Conservation (phyloP, 1,284 basidiomycete species). For the Crocinoboletus sp. region DNA sequence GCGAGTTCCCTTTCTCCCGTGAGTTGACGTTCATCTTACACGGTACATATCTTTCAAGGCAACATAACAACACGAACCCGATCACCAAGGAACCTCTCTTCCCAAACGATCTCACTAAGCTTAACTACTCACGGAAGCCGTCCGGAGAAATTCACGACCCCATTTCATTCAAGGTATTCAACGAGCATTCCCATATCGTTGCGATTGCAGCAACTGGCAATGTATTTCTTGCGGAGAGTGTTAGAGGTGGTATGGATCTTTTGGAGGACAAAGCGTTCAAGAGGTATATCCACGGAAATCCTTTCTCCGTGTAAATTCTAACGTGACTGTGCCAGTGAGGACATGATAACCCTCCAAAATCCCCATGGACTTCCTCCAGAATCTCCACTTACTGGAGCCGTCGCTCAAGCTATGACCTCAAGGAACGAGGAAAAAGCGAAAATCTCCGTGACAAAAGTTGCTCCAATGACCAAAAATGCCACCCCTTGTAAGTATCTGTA, state of each 20-base stretch:
- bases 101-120: constrained; percentile 78
- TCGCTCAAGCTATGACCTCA: constrained; percentile 25
- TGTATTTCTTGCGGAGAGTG: constrained; percentile 86
- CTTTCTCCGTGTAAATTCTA: background rate
- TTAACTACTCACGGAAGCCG: constrained; percentile 82
- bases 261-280: constrained; percentile 84
- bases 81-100: constrained; percentile 80
- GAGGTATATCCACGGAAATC: constrained; percentile 45
- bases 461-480: constrained; percentile 46
- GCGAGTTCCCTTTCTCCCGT: constrained; percentile 42
- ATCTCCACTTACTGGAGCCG: constrained; percentile 42
- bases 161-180: constrained; percentile 92
- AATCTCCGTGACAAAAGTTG: constrained; percentile 33
- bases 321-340: constrained; percentile 48
- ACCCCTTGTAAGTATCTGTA: constrained; percentile 54
- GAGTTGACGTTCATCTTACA: constrained; percentile 18
- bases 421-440: constrained; percentile 34
- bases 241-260: constrained; percentile 86
- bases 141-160: constrained; percentile 86
- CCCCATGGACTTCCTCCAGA: constrained; percentile 67
- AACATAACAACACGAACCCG: constrained; percentile 79
- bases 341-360: constrained; percentile 91
- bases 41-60: constrained; percentile 36
- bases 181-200: constrained; percentile 87
- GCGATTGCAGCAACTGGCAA: constrained; percentile 89